Evolutionary conservation across 495 filamentous ascomycete genomes (phyloP), one percentile per base, ranked within the genome.

Genomic region (Hypoxylon cercidicola): DNA sequence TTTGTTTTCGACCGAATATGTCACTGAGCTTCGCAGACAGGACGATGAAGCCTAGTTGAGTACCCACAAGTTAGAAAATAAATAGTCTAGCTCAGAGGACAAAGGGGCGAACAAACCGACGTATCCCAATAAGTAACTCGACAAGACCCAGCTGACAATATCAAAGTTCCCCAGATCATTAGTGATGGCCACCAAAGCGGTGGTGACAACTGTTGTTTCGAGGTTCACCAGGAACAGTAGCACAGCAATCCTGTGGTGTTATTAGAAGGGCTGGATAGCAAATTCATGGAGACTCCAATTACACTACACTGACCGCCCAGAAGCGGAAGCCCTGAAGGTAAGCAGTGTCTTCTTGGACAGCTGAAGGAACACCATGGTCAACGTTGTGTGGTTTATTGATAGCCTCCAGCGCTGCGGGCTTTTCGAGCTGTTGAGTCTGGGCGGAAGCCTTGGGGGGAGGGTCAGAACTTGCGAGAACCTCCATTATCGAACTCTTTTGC

Each of bases 11-110:
- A 5, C 79, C 79, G 12, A 76, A 62, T 3, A 78, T 63, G 52
- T 82, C 80, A 58, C 75, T 77, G 1, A 80, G 21, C 32, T 80
- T 77, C 1, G 78, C 65, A 47, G 70, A 79, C 25, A 82, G 72
- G 2, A 79, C 71, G 8, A 68, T 55, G 4, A 60, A 15, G 1
- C 40, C 67, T 66, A 18, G 4, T 4, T 9, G 6, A 32, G 7
- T 6, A 40, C n/a, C 12, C 18, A 25, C 8, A 34, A 13, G 12
- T 40, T 1, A 39, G 18, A 25, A 28, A 20, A 39, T 10, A 25
- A 19, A 20, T 2, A 19, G 19, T 25, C 5, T 1, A 10, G 35
- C 11, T 40, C 43, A 63, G 21, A 43, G 21, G 10, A 12, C 10
- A 12, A 37, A n/a, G 2, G 3, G 9, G 10, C 11, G 25, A 4